Evolutionary conservation across 2,329 filamentous ascomycete genomes (phyloP), one percentile per base, ranked within the genome.

Genomic region (Colletotrichum liaoningense): DNA sequence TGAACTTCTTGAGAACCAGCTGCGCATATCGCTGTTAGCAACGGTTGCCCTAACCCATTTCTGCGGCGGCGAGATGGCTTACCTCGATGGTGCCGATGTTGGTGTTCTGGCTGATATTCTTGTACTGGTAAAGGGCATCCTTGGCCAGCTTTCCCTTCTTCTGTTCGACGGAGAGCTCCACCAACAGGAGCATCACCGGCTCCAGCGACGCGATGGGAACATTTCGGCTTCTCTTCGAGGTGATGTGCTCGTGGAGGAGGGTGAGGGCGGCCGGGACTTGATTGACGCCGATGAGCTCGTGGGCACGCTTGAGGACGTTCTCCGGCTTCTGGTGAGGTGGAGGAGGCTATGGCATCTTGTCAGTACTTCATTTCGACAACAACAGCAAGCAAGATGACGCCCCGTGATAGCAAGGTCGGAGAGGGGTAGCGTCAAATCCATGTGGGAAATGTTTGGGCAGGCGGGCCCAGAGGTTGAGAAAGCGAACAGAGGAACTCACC

Each of bases 101-200:
- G 79, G 96, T 98, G 87, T 99, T 99, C 85, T 99, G 97, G 69
- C 95, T 96, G 78, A 98, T 98, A 85, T 99, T 99, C 90, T 99
- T 99, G 91, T 99, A 99, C 85, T 98, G 97, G 85, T 98, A 99
- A 62, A 99, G 90, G 75, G 97, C 97, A 87, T 99, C 97, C 90
- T 99, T 99, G 84, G 96, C 97, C 74, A 97, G 90, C 86, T 99
- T 99, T 79, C 97, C 97, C 87, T 98, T 99, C 87, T 97, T 95
- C 80, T 98, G 92, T 81, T 98, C 96, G 80, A 99, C 97, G 78
- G 94, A 98, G 73, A 98, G 91, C 86, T 98, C 95, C 80, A 99
- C 96, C 82, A 99, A 93, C 78, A 98, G 93, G 85, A 98, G 90
- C 95, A 99, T 98, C 78, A 99, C 96, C 77, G 97, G 97, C 91